These are phyloP conservation scores for Penicillium bovifimosum DNA, from an alignment of 495 filamentous ascomycete genomes.

Conservation along the genomic window DNA sequence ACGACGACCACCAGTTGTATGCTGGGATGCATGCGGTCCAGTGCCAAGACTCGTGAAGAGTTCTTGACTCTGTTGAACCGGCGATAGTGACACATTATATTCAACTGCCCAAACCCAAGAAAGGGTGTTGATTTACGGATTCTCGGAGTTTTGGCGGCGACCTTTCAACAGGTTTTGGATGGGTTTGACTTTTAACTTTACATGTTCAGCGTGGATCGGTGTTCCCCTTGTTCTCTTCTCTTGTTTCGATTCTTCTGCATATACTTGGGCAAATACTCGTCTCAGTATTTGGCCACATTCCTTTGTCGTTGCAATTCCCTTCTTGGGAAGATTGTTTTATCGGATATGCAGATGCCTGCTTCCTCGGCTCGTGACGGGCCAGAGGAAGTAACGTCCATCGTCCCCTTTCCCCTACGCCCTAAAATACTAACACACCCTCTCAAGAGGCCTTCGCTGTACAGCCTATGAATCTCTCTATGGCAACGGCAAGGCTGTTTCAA, in stretches of 20 bases:
- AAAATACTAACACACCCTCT: constrained; percentile 10
- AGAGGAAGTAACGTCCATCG: not conserved
- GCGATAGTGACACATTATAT: constrained; percentile 22
- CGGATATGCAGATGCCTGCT: not conserved
- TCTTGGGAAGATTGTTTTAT: not conserved
- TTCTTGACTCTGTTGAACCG: constrained; percentile 80
- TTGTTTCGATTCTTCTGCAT: constrained; percentile 12
- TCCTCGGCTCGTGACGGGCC: not conserved
- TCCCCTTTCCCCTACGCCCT: constrained; percentile 10
- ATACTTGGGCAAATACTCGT: constrained; percentile 5
- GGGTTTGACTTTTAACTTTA: constrained; percentile 2
- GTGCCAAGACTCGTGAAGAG: constrained; percentile 89
- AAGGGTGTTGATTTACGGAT: constrained; percentile 11
- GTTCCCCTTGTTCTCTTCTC: constrained; percentile 1
- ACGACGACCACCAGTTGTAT: constrained; percentile 94
- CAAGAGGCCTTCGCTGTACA: constrained; percentile 7
- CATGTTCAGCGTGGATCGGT: constrained; percentile 9
- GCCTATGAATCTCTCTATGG: constrained; percentile 10
- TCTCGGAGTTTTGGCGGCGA: constrained; percentile 38
- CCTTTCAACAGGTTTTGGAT: constrained; percentile 36
- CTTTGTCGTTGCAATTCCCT: not conserved
- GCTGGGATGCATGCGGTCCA: constrained; percentile 86
- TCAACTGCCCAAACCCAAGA: not conserved
- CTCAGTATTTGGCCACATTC: not conserved
- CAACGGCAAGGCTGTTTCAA: constrained; percentile 29